Percentiles rank a stretch among this genome's conserved stretches.
These are phyloP conservation scores for Ascoidea asiatica DNA, from an alignment of 805 yeast species.

Conservation along the genomic window DNA sequence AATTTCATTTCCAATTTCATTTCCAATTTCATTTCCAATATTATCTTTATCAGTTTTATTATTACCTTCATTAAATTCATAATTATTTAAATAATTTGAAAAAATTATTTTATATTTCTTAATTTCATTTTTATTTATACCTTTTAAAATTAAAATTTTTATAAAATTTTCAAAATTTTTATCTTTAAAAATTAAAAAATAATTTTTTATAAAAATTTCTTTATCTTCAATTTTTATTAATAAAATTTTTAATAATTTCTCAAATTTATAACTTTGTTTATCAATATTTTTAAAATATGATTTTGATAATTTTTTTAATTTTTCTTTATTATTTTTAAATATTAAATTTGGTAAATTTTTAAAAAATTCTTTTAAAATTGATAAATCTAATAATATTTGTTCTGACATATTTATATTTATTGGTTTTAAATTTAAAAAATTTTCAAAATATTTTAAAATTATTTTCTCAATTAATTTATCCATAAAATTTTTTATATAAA, in stretches of 20 bases:
- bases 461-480: slow-evolving; percentile 64
- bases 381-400: slow-evolving; percentile 66
- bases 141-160: slow-evolving; percentile 54
- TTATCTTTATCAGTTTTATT: slow-evolving; percentile 12
- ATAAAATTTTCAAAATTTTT: slow-evolving; percentile 44
- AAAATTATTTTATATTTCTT: slow-evolving; percentile 26
- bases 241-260: slow-evolving; percentile 54
- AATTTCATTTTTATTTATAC: slow-evolving; percentile 28
- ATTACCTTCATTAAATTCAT: slow-evolving; percentile 10
- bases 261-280: slow-evolving; percentile 29
- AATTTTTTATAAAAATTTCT: slow-evolving; percentile 45
- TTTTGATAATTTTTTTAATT: slow-evolving; percentile 11
- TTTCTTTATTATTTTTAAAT: slow-evolving; percentile 12
- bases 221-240: slow-evolving; percentile 56
- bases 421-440: slow-evolving; percentile 52
- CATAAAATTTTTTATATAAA: slow-evolving; percentile 59
- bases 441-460: slow-evolving; percentile 38
- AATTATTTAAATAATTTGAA: slow-evolving; percentile 16
- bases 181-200: slow-evolving; percentile 57
- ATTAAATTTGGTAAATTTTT: slow-evolving; percentile 12
- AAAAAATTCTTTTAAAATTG: slow-evolving; percentile 36
- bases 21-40: slow-evolving; percentile 15
- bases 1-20: slow-evolving; percentile 7
- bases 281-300: slow-evolving; percentile 30
- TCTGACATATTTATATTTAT: slow-evolving; percentile 45